Conservation (phyloP, 257 asterid genomes). For the Gentiana macrophylla region DNA sequence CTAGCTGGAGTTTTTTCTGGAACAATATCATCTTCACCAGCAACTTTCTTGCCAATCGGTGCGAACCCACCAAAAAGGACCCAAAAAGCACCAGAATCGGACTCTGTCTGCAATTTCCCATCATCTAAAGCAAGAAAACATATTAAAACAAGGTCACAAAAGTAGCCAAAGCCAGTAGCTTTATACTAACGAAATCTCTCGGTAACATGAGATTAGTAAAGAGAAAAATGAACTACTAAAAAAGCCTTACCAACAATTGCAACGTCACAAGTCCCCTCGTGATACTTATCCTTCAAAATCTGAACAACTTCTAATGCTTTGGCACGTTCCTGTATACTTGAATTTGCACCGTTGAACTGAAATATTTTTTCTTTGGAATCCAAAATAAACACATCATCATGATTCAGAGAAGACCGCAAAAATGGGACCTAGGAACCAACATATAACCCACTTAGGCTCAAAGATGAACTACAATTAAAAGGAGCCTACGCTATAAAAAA, state of each 20-base stretch:
- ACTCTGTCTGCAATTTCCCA: slow-evolving; percentile 91
- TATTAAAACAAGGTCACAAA: slow-evolving; percentile 2
- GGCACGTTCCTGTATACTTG: slow-evolving; percentile 96
- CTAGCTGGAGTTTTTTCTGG: slow-evolving; percentile 79
- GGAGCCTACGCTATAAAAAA: slow-evolving; percentile 1
- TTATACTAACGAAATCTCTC: neutral
- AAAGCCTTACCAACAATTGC: slow-evolving; percentile 81
- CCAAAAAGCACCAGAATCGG: slow-evolving; percentile 99
- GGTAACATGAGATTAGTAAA: neutral
- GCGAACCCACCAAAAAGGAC: slow-evolving; percentile 99
- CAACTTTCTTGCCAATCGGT: slow-evolving; percentile 87
- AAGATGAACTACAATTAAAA: neutral
- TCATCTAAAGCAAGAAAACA: slow-evolving; percentile 50
- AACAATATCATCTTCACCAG: slow-evolving; percentile 75
- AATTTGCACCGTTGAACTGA: slow-evolving; percentile 97
- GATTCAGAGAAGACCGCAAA: slow-evolving; percentile 90
- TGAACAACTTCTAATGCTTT: slow-evolving; percentile 95
- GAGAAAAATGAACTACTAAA: neutral
- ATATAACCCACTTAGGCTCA: slow-evolving; percentile 5
- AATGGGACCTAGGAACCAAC: slow-evolving; percentile 69
- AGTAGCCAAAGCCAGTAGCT: neutral
- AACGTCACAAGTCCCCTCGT: slow-evolving; percentile 89
- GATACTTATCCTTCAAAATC: slow-evolving; percentile 88
- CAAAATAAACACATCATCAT: slow-evolving; percentile 91
- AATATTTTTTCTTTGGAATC: slow-evolving; percentile 83